phyloP scores from a whole-genome alignment of 2,329 filamentous ascomycete genomes.

The Venturiaceae sp. region DNA sequence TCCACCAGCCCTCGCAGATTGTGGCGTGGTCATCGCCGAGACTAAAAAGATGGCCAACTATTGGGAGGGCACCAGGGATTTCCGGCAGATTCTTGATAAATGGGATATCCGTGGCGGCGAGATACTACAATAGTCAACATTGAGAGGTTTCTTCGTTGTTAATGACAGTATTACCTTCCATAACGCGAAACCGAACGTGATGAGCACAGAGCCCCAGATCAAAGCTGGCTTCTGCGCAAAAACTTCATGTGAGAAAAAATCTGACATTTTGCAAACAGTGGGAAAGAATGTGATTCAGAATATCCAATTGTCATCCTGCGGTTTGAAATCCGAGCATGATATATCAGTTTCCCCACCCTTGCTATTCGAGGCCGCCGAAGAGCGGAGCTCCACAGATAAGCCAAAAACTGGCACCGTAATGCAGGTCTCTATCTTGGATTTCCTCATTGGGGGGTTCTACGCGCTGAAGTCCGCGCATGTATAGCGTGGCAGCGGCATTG shows the following conservation, averaged over 20 bases:
- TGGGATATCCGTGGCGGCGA: conserved; percentile 35
- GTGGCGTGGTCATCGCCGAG: conserved; percentile 46
- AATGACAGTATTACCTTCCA: neutral
- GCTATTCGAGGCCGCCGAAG: neutral
- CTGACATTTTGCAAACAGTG: neutral
- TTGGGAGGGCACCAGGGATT: conserved; percentile 39
- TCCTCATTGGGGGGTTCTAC: neutral
- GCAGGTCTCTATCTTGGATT: neutral
- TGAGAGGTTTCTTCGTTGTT: neutral
- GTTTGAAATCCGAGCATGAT: neutral
- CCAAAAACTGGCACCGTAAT: neutral
- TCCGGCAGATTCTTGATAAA: conserved; percentile 39
- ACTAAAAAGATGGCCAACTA: conserved; percentile 40
- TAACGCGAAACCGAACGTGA: neutral
- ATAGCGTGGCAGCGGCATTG: neutral
- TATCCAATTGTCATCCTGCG: neutral
- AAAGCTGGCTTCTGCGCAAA: neutral
- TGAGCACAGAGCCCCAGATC: neutral
- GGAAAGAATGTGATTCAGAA: neutral
- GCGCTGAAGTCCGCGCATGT: neutral
- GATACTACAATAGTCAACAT: neutral
- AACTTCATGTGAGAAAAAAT: neutral
- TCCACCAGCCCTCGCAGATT: conserved; percentile 41
- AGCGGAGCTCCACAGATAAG: conserved; percentile 1
- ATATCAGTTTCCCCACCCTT: neutral